Conservation (phyloP, 192 early-diverging fungal genomes). For the Geranomyces variabilis region DNA sequence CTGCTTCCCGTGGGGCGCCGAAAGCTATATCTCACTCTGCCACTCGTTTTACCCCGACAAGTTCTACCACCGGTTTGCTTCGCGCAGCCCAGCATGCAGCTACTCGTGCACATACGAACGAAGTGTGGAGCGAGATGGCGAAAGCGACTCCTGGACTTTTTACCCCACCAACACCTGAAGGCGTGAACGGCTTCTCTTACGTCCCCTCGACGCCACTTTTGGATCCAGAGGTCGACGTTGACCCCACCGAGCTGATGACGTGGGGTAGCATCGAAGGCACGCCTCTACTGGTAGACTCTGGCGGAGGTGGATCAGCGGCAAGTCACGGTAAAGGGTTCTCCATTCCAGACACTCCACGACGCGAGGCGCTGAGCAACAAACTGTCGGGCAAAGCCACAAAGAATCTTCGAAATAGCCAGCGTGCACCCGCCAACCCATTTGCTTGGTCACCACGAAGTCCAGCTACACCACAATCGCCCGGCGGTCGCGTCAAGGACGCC, state of each 20-base stretch:
- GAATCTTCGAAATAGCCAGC: neutral
- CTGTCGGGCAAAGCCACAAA: conserved; percentile 17
- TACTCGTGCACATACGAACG: conserved; percentile 38
- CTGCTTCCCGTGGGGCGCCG: conserved; percentile 51
- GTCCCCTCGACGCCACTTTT: conserved; percentile 73
- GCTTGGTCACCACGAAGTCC: too few relatives aligned
- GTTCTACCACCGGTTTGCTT: conserved; percentile 27
- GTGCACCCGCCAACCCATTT: too few relatives aligned
- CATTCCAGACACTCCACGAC: conserved; percentile 61
- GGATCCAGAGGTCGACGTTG: conserved; percentile 63
- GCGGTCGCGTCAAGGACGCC: neutral
- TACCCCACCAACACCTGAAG: conserved; percentile 15
- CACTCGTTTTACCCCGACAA: conserved; percentile 59
- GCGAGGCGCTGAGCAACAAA: conserved; percentile 46
- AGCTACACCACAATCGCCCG: too few relatives aligned
- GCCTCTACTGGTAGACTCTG: conserved; percentile 67
- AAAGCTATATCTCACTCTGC: conserved; percentile 66
- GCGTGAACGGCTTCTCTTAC: conserved; percentile 59
- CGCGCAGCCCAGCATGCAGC: conserved; percentile 17
- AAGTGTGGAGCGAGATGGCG: conserved; percentile 53
- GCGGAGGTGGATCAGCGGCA: conserved; percentile 39
- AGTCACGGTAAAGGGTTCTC: conserved; percentile 56
- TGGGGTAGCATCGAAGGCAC: conserved; percentile 86
- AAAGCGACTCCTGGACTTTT: conserved; percentile 60
- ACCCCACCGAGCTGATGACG: conserved; percentile 75